A percentile compares a stretch with the other conserved stretches of the same genome.
These are phyloP conservation scores for Alternaria rosae DNA, from an alignment of 2,329 filamentous ascomycete species.

Conservation along the genomic window DNA sequence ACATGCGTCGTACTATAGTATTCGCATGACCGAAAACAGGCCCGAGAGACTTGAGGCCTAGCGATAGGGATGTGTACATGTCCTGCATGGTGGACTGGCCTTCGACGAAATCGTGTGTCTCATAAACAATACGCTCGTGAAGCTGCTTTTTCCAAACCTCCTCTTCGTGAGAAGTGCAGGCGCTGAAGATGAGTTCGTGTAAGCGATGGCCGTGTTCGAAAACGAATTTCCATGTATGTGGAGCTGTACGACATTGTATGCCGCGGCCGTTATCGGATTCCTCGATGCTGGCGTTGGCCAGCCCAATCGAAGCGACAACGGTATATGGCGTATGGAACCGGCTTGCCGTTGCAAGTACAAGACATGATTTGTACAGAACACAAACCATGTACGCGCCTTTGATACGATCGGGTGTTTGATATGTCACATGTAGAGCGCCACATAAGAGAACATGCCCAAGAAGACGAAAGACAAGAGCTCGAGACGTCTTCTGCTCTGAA, in stretches of 20 bases:
- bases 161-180: conserved; percentile 82
- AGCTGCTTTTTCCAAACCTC: conserved; percentile 79
- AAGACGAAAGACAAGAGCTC: conserved; percentile 68
- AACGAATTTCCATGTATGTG: conserved; percentile 89
- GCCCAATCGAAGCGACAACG: conserved; percentile 75
- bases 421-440: conserved; percentile 82
- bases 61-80: conserved; percentile 68
- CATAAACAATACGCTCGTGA: conserved; percentile 58
- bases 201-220: conserved; percentile 80
- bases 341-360: conserved; percentile 75
- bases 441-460: conserved; percentile 84
- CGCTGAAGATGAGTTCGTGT: conserved; percentile 86
- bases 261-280: conserved; percentile 79
- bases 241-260: conserved; percentile 83
- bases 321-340: conserved; percentile 73
- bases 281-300: conserved; percentile 72
- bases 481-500: conserved; percentile 61
- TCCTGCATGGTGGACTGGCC: conserved; percentile 56
- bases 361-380: conserved; percentile 79
- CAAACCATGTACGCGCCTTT: conserved; percentile 85
- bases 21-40: conserved; percentile 77
- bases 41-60: conserved; percentile 77
- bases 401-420: conserved; percentile 73
- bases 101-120: conserved; percentile 61
- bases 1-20: conserved; percentile 70